These are phyloP conservation scores for Aspergillus nomiae DNA, from an alignment of 2,329 filamentous ascomycete species.

Conservation along the genomic window DNA sequence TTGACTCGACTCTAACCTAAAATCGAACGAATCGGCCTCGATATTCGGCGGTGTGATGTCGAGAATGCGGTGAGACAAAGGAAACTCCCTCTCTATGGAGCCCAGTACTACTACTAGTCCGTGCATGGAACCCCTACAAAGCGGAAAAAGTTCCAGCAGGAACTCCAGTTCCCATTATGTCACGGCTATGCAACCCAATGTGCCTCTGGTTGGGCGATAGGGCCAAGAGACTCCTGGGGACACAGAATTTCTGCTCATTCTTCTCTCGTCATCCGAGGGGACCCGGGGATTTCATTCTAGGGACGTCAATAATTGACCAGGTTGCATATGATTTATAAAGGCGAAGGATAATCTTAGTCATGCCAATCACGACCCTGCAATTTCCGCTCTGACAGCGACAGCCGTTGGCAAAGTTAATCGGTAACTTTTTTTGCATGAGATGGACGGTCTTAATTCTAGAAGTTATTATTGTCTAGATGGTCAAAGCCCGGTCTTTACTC, in stretches of 20 bases:
- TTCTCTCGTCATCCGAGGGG: not conserved
- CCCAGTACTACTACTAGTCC: not conserved
- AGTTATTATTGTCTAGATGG: not conserved
- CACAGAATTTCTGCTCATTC: not conserved
- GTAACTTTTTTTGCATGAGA: not conserved
- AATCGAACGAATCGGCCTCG: not conserved
- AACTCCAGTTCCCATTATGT: not conserved
- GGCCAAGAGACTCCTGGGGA: not conserved
- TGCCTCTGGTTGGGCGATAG: not conserved
- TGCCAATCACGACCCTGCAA: not conserved
- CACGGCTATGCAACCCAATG: not conserved
- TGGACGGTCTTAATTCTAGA: not conserved
- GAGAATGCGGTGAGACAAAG: constrained; percentile 8
- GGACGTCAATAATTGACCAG: not conserved
- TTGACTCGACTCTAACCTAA: not conserved
- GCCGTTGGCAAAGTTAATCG: not conserved
- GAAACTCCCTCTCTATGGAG: too few species aligned
- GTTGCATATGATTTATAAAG: constrained; percentile 2
- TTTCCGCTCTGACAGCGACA: not conserved
- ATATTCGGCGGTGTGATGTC: constrained; percentile 8
- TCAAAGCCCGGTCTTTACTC: not conserved
- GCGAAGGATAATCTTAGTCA: not conserved
- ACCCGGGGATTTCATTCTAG: not conserved
- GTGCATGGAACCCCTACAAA: not conserved
- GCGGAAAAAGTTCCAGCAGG: not conserved